These are phyloP conservation scores for Geum urbanum DNA, from an alignment of 306 rosid species.

Conservation along the genomic window DNA sequence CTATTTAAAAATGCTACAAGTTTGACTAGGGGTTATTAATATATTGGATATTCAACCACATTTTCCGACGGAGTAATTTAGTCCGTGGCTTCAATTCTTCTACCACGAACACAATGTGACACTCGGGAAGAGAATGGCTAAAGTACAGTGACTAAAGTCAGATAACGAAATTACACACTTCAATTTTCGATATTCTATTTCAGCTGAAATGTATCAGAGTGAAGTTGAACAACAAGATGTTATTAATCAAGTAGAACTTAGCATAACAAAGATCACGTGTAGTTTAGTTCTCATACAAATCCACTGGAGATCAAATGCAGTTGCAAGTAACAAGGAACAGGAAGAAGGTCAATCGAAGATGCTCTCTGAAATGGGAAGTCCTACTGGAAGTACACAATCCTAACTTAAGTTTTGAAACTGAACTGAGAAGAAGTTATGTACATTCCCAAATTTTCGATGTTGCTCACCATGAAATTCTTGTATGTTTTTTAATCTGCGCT, in stretches of 20 bases:
- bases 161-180: neutral
- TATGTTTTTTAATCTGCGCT: slow-evolving; percentile 9
- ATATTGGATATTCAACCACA: too few species aligned
- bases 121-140: neutral
- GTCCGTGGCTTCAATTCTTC: too few species aligned
- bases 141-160: neutral
- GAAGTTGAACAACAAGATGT: neutral
- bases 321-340: neutral
- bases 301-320: neutral
- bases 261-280: neutral
- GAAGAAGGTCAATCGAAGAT: neutral
- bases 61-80: too few species aligned
- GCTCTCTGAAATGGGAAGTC: neutral
- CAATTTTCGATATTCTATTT: neutral
- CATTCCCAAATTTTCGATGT: slow-evolving; percentile 16
- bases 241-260: neutral
- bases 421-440: slow-evolving; percentile 3
- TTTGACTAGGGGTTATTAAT: too few species aligned
- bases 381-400: neutral
- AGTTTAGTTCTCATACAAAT: neutral
- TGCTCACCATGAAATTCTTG: slow-evolving; percentile 23
- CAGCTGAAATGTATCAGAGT: neutral
- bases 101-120: too few species aligned
- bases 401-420: neutral
- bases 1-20: too few species aligned